phyloP scores from a whole-genome alignment of 257 asterid genomes.

The Galeopsis tetrahit region DNA sequence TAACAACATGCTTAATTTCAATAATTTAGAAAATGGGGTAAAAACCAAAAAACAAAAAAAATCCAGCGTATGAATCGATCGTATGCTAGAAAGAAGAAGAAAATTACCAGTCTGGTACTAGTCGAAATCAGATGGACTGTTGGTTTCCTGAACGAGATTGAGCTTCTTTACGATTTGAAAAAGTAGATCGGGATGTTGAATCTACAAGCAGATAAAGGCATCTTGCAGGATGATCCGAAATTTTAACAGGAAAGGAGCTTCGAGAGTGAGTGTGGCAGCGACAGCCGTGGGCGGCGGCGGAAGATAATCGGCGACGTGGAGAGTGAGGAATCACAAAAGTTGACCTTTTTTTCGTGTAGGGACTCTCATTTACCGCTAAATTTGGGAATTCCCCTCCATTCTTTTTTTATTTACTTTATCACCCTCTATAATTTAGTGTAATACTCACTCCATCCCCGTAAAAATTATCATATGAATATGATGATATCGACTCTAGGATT shows the following conservation, averaged over 20 bases:
- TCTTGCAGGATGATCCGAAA: background rate
- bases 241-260: background rate
- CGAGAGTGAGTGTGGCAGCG: background rate
- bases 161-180: background rate
- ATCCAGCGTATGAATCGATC: background rate
- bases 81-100: background rate
- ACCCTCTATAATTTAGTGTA: background rate
- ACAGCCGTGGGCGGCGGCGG: constrained; percentile 21
- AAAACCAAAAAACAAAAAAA: background rate
- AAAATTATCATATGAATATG: too few species aligned
- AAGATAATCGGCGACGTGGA: background rate
- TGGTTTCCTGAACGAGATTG: background rate
- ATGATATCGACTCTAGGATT: too few species aligned
- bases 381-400: background rate
- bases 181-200: background rate
- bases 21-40: background rate
- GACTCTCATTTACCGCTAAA: background rate
- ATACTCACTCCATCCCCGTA: too few species aligned
- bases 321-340: background rate
- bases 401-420: background rate
- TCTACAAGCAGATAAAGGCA: background rate
- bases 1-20: background rate
- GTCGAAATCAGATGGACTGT: background rate
- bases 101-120: background rate
- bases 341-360: background rate